Base-by-base conservation (phyloP, 2,329 filamentous ascomycete genomes). In the Epichloe scottii region DNA sequence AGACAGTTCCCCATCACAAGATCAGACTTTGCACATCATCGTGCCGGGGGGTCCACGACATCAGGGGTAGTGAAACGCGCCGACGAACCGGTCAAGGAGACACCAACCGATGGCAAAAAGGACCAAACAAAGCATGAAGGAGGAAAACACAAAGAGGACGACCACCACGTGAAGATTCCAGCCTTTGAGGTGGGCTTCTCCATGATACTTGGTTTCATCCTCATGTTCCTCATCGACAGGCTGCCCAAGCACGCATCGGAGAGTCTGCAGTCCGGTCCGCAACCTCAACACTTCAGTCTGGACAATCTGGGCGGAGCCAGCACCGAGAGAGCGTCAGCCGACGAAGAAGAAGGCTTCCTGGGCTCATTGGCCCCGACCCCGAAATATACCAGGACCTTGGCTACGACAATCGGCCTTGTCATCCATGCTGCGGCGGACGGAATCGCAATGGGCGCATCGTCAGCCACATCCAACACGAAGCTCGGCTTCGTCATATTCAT, bases 171-270 rank as follows among this genome's bases (percentile, higher is more conserved):
- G 8, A 70, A 73, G 43, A 67, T 80, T 72, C 78, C 89, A 66
- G 74, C 78, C 0, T 81, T 84, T 57, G 93, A 87, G 68, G 86
- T 98, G 53, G 93, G 93, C 5, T 75, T 97, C 50, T 88, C 90
- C 2, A 73, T 98, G 48, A 81, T 95, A 51, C 72, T 87, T 15
- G 93, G 93, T 12, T 98, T 97, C 67, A 82, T 95, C 52, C 77
- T 96, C 57, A 98, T 98, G 93, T 97, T 95, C 63, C 78, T 98
- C 21, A 85, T 98, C 62, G 91, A 98, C 68, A 83, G 87, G 48
- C 69, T 95, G 8, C 89, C 89, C 7, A 81, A 82, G 40, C 85
- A 89, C 63, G 81, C 83, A 5, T 77, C 78, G 1, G 76, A 87
- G 19, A 75, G 77, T 40, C 71, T 87, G 38, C 82, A 83, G 59